Base-by-base conservation (phyloP, 768 basidiomycete genomes). In the Trametes maxima region DNA sequence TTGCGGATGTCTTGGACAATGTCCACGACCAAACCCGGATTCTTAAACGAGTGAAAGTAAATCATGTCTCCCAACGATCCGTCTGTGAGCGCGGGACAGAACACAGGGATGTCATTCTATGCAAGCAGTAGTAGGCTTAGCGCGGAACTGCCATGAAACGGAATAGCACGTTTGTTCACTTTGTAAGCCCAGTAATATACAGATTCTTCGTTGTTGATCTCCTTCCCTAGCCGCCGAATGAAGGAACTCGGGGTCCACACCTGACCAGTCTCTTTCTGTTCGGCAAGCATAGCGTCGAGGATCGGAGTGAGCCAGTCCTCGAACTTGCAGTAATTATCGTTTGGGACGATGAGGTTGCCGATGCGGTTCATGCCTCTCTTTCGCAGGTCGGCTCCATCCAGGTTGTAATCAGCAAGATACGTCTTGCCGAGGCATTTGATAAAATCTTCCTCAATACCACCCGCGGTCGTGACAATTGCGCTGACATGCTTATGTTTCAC, bases 161-260 rank as follows among this genome's bases (percentile, higher is more conserved):
- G 45, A 37, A 49, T 59, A 54, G 70, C 68, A 67, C 57, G 45
- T 63, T 52, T 69, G 76, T 85, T 82, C 76, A 96, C 97, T 85
- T 97, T 98, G 73, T 94, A 97, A 40, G 95, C 95, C 97, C 97
- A 99, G 72, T 98, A 98, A 71, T 98, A 97, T 59, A 98, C 93
- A 61, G 94, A 96, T 69, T 95, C 91, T 77, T 98, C 97, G 72
- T 98, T 87, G 73, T 97, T 81, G 61, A 99, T 98, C 76, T 98
- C 97, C 74, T 95, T 95, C 28, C 97, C 97, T n/a, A 99, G 78
- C 56, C 97, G 79, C 25, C 82, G 84, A 67, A 98, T 97, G 72
- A 99, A 94, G 14, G 85, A 82, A 71, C 95, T 96, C n/a, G 97
- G 97, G 2, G 90, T 86, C 97, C 97, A 98, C 55, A 88, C 81